These are phyloP conservation scores for Russula foetens DNA, from an alignment of 768 basidiomycete genomes.

Conservation along the genomic window DNA sequence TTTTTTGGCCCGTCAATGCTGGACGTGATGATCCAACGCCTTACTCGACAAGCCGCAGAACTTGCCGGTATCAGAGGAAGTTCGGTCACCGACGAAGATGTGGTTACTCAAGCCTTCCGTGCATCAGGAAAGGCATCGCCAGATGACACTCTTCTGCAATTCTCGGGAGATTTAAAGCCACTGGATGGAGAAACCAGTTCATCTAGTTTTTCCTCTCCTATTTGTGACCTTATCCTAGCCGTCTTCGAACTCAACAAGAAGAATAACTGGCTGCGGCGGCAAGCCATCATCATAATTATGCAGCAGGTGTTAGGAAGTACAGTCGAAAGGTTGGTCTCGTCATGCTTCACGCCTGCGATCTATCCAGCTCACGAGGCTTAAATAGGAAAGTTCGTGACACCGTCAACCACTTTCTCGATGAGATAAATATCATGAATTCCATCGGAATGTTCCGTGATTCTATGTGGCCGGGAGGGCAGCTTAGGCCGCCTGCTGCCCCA, in stretches of 20 bases:
- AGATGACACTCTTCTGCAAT: constrained; percentile 61
- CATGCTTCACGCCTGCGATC: neutral
- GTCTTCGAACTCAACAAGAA: constrained; percentile 93
- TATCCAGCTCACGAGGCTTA: neutral
- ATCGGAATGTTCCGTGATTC: constrained; percentile 61
- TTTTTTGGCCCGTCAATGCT: constrained; percentile 95
- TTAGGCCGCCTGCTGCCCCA: constrained; percentile 50
- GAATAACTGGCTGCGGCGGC: constrained; percentile 92
- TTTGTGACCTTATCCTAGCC: constrained; percentile 88
- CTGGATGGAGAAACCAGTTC: constrained; percentile 84
- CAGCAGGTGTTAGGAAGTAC: constrained; percentile 95
- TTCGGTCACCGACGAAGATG: constrained; percentile 73
- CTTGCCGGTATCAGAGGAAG: constrained; percentile 78
- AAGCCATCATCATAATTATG: constrained; percentile 92
- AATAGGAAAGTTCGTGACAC: constrained; percentile 82
- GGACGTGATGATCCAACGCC: constrained; percentile 87
- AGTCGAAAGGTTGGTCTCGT: constrained; percentile 66
- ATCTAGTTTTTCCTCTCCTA: constrained; percentile 86
- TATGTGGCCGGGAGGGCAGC: constrained; percentile 81
- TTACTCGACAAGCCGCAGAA: constrained; percentile 85
- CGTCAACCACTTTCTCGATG: constrained; percentile 53
- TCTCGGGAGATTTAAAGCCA: constrained; percentile 71
- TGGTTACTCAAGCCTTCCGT: constrained; percentile 72
- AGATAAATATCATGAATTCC: constrained; percentile 59
- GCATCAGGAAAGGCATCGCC: constrained; percentile 57